Evolutionary conservation across 208 protist species (phyloP).

Genomic region (Trypanosoma scelopori): DNA sequence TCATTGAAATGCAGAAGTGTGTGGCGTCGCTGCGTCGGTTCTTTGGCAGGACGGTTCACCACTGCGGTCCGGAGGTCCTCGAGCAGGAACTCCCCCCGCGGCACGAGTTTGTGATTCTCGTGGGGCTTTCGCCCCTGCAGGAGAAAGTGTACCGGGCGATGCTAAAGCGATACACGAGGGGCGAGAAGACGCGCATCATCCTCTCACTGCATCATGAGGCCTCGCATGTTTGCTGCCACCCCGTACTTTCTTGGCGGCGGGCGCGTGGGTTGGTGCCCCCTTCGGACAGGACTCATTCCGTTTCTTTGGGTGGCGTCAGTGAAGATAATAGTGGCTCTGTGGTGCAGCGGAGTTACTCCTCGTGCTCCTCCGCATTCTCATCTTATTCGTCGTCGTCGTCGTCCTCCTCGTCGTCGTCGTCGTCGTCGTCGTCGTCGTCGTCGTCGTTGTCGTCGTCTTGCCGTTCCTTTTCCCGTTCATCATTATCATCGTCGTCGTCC

Average conservation of each 20-base stretch:
- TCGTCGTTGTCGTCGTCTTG: not conserved
- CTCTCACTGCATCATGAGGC: conserved; percentile 61
- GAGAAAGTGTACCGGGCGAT: conserved; percentile 66
- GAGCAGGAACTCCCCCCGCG: conserved; percentile 62
- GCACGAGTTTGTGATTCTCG: conserved; percentile 68
- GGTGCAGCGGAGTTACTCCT: not conserved
- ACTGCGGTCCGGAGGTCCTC: conserved; percentile 75
- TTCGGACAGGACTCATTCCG: not conserved
- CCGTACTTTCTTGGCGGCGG: conserved; percentile 4
- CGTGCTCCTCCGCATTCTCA: not conserved
- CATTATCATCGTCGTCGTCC: not conserved
- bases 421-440: not conserved
- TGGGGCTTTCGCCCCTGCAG: conserved; percentile 58
- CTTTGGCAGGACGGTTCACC: conserved; percentile 67
- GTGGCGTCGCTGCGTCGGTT: conserved; percentile 66
- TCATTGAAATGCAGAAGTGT: conserved; percentile 78
- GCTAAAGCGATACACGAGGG: conserved; percentile 31
- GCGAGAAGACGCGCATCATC: conserved; percentile 28
- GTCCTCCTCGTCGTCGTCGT: not conserved
- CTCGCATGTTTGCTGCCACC: conserved; percentile 78
- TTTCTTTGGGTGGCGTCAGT: not conserved
- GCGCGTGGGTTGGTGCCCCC: conserved; percentile 4
- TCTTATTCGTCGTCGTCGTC: not conserved
- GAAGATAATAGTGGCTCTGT: not conserved
- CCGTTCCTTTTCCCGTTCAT: not conserved